These are phyloP conservation scores for Asterella californica DNA, from an alignment of 225 moss, liverwort and hornwort species.

Conservation along the genomic window DNA sequence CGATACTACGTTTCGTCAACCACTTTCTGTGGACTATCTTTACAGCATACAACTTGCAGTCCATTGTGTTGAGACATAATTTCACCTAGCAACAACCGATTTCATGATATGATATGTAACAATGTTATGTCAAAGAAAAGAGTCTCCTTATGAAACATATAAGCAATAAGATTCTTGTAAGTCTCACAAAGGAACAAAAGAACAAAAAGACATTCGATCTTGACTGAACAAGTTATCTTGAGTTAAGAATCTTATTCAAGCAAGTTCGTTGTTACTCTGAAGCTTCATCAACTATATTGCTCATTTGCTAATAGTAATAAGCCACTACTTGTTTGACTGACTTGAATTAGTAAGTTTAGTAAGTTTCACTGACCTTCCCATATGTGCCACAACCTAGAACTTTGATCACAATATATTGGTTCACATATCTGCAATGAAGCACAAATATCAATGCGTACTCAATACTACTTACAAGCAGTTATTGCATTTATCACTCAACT, in stretches of 20 bases:
- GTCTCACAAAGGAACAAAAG: too few species aligned
- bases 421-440: constrained; percentile 44
- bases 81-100: constrained; percentile 38
- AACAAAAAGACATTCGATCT: too few species aligned
- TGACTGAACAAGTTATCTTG: too few species aligned
- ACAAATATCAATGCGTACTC: neutral
- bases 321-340: neutral
- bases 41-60: constrained; percentile 58
- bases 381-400: constrained; percentile 52
- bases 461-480: too few species aligned
- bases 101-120: too few species aligned
- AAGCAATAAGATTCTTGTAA: too few species aligned
- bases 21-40: constrained; percentile 50
- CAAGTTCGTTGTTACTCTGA: neutral
- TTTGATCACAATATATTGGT: constrained; percentile 62
- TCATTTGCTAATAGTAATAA: neutral
- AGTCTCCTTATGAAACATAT: too few species aligned
- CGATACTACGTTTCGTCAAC: constrained; percentile 35
- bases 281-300: neutral
- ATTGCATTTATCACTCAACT: too few species aligned
- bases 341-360: too few species aligned
- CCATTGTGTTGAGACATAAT: constrained; percentile 54
- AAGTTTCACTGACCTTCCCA: constrained; percentile 46
- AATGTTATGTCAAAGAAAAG: too few species aligned
- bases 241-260: too few species aligned